Evolutionary conservation across 257 asterid species (phyloP).

Genomic region (Ophiorrhiza pumila): DNA sequence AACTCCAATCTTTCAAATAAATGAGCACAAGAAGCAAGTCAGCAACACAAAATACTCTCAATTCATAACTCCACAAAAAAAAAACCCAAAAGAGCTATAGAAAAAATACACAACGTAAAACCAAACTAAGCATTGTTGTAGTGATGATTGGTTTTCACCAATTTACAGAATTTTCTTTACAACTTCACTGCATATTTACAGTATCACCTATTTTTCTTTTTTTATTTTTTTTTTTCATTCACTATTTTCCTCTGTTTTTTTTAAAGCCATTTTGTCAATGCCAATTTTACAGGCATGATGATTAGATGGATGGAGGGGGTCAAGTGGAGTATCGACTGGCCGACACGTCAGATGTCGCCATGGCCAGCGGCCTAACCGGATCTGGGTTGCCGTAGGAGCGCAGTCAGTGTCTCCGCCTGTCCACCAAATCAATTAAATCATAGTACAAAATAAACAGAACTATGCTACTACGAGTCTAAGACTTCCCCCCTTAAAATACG

Average conservation of each 20-base stretch:
- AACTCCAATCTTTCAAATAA: not conserved
- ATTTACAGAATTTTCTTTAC: constrained; percentile 20
- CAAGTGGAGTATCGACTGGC: not conserved
- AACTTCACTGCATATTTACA: constrained; percentile 18
- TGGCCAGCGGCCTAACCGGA: constrained; percentile 62
- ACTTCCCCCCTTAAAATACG: not conserved
- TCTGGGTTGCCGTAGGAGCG: constrained; percentile 87
- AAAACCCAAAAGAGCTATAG: not conserved
- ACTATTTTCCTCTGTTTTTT: not conserved
- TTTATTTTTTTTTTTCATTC: not conserved
- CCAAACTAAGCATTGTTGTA: constrained; percentile 7
- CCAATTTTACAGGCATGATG: not conserved
- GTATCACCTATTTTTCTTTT: not conserved
- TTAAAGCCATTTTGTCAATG: not conserved
- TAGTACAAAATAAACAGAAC: constrained; percentile 7
- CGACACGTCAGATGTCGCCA: constrained; percentile 45
- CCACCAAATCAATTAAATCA: constrained; percentile 19
- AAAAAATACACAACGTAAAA: not conserved
- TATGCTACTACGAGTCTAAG: not conserved
- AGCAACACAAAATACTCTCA: constrained; percentile 5
- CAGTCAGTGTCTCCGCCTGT: constrained; percentile 85
- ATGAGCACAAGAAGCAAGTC: not conserved
- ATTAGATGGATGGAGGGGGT: not conserved
- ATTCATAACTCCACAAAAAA: not conserved
- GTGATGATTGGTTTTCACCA: constrained; percentile 11